A percentile compares a stretch with the other conserved stretches of the same genome.
Evolutionary conservation across 225 moss, liverwort and hornwort species (phyloP).

Genomic region (Marchantia paleacea): DNA sequence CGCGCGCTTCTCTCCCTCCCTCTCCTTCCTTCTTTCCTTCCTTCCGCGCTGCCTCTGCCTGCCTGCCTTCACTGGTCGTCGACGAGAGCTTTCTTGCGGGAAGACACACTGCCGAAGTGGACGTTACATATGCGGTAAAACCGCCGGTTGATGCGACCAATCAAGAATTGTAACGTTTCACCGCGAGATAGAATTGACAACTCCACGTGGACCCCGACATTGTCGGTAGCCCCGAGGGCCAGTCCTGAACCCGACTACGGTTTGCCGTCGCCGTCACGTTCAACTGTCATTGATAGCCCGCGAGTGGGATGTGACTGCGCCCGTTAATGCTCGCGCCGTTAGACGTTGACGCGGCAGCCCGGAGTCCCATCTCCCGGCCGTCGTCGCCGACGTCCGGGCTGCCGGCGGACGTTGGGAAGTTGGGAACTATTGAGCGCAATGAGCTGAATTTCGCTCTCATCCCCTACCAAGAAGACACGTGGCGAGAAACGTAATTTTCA

Average conservation of each 20-base stretch:
- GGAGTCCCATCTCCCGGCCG: no score
- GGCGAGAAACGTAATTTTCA: no score
- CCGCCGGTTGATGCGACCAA: conserved; percentile 11
- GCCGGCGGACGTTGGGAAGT: no score
- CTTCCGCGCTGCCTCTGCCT: neutral
- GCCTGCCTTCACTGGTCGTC: neutral
- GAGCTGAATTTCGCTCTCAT: no score
- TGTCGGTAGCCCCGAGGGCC: neutral
- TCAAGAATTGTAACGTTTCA: conserved; percentile 16
- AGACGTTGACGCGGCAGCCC: no score
- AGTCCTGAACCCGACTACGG: neutral
- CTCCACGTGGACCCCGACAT: neutral
- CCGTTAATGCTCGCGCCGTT: neutral
- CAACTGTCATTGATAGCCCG: neutral
- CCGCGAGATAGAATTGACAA: neutral
- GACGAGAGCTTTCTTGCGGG: conserved; percentile 4
- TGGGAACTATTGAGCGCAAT: no score
- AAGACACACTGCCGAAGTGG: conserved; percentile 7
- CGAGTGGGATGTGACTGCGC: neutral
- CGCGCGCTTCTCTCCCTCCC: neutral
- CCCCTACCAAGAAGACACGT: no score
- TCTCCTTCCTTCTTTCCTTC: neutral
- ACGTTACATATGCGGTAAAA: conserved; percentile 18
- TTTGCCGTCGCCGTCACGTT: neutral
- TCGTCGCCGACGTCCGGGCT: no score